Evolutionary conservation across 2,329 filamentous ascomycete species (phyloP), one percentile per base, ranked within the genome.

Genomic region (Pseudopyrenochaeta lycopersici): DNA sequence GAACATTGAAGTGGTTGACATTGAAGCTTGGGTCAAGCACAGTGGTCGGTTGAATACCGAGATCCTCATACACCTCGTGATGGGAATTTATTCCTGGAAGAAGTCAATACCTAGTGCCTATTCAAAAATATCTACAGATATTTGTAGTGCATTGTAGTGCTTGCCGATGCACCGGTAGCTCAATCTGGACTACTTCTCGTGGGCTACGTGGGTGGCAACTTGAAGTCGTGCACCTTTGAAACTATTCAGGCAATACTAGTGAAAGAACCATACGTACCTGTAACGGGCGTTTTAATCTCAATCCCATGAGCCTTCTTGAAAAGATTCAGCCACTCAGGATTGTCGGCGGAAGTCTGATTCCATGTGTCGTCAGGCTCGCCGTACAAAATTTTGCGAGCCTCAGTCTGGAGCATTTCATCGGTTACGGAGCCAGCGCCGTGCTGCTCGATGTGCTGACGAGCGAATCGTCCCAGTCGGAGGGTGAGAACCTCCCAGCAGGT

Each of bases 401-500:
- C 73, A 3, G 60, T 57, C 62, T 84, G 81, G 6, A 84, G 70
- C 74, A 81, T 78, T 15, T 80, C 78, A 55, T 84, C 82, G 1
- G 78, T 81, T 17, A 81, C 59, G 14, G 62, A 62, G 3, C 55
- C 44, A 14, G 76, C 61, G 1, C 78, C 67, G 36, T 78, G 73
- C 32, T 74, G 52, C 21, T 69, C 66, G 3, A 72, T 71, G 14
- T 75, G 62, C 54, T 78, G 70, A 46, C 77, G 76, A 5, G 78
- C 80, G 49, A 76, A 82, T 31, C 70, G 74, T 30, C 80, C 80
- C 4, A 82, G 67, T 9, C 76, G 68, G 1, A 82, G 70, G 0
- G 80, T 82, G 11, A 82, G 65, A 11, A 82, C 77, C 49, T 82
- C 80, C 80, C 80, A 82, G 62, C 80, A 82, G 1, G 80, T 82